Base-by-base conservation (phyloP, 1,284 basidiomycete genomes). In the Cerrena zonata region DNA sequence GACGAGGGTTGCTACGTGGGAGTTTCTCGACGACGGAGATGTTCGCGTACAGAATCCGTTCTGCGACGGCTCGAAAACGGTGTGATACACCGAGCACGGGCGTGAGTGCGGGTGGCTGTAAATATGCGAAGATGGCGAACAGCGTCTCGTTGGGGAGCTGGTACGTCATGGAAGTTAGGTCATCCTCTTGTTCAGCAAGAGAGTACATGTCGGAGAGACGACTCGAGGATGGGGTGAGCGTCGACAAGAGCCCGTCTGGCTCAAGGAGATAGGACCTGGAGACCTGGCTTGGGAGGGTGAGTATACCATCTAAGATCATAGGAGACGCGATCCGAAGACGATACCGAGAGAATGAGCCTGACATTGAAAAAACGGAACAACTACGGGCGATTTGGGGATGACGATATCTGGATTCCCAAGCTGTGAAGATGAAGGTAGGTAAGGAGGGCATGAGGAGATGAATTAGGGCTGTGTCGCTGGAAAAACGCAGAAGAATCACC, bases 91-190 rank as follows among this genome's bases (percentile, higher is more conserved):
- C 66, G 26, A 75, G 56, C 49, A 78, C 60, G 45, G 63, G 55
- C 25, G 69, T 59, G 49, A 84, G 74, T 2, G 65, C 59, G 42
- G 64, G 45, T 4, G 71, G 66, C 10, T 72, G 56, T 30, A 83
- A 72, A 47, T 73, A 54, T 26, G 67, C 59, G 58, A 83, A 75
- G 52, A 84, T 76, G 50, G 71, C 63, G 41, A 61, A 59, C 52
- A 84, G 73, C n/a, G 74, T 78, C 61, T 84, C 82, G 63, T 79
- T 84, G 3, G 82, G 82, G 12, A 83, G 68, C 19, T 53, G 47
- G 48, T 24, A 47, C 24, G 56, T 40, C 62, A 64, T 63, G 37
- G 24, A 42, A 19, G n/a, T 23, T 37, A 45, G 36, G 34, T 26
- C 15, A 30, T 22, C 24, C 30, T 39, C 48, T 39, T 41, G 49